phyloP scores from a whole-genome alignment of 257 asterid genomes.

The Solanum bukasovii region DNA sequence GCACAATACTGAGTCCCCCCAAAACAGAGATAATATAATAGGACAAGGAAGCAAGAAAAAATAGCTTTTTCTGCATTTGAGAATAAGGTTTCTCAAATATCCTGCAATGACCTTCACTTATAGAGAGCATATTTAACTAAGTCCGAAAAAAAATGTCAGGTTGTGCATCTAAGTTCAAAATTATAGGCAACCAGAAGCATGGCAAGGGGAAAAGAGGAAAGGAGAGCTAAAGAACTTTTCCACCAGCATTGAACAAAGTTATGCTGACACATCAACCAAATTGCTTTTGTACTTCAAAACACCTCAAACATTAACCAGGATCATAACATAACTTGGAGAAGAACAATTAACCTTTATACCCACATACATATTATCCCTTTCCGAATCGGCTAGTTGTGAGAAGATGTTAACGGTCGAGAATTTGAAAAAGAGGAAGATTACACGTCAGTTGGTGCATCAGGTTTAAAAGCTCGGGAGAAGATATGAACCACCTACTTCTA shows the following conservation, averaged over 20 bases:
- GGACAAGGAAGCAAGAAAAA: neutral
- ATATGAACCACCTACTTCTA: neutral
- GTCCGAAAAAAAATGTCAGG: neutral
- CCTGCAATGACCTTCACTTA: neutral
- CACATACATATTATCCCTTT: neutral
- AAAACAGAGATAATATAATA: neutral
- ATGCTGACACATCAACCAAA: neutral
- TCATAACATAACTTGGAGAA: neutral
- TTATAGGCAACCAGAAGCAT: neutral
- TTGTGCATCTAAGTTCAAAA: neutral
- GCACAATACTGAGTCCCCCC: neutral
- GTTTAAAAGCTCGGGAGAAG: neutral
- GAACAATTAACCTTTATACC: neutral
- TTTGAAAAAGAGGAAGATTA: neutral
- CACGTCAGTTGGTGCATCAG: neutral
- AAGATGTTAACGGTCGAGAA: neutral
- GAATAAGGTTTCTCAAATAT: neutral
- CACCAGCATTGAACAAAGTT: neutral
- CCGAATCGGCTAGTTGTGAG: neutral
- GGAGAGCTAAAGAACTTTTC: neutral
- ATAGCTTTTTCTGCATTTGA: neutral
- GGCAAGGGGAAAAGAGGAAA: neutral
- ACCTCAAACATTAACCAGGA: neutral
- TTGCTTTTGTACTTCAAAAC: neutral
- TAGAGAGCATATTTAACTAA: neutral